Conservation (phyloP, 2,329 filamentous ascomycete genomes). For the Cadophora sp. region DNA sequence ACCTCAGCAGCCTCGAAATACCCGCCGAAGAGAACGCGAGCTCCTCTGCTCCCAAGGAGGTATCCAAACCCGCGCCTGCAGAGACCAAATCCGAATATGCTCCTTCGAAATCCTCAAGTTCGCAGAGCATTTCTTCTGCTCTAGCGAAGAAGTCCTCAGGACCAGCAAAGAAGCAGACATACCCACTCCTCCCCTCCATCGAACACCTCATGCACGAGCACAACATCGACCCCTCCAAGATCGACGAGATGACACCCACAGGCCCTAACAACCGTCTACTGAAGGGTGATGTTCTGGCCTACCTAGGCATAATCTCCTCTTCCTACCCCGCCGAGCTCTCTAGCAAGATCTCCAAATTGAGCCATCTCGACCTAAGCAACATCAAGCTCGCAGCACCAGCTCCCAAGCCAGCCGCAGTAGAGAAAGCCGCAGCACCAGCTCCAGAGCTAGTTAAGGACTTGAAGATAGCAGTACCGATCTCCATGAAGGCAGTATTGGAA, state of each 20-base stretch:
- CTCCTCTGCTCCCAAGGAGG: slow-evolving; percentile 42
- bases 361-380: slow-evolving; percentile 92
- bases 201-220: slow-evolving; percentile 81
- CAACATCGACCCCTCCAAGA: slow-evolving; percentile 75
- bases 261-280: slow-evolving; percentile 88
- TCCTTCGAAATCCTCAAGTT: slow-evolving; percentile 24
- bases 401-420: slow-evolving; percentile 45
- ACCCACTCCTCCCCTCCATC: slow-evolving; percentile 84
- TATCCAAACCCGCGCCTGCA: slow-evolving; percentile 40
- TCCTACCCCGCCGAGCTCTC: slow-evolving; percentile 76
- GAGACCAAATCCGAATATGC: slow-evolving; percentile 33
- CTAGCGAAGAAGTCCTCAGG: slow-evolving; percentile 48
- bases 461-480: slow-evolving; percentile 76
- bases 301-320: slow-evolving; percentile 78
- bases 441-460: slow-evolving; percentile 55
- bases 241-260: slow-evolving; percentile 83
- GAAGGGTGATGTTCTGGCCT: slow-evolving; percentile 94
- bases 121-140: slow-evolving; percentile 30
- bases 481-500: slow-evolving; percentile 78
- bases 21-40: slow-evolving; percentile 66
- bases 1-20: slow-evolving; percentile 75
- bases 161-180: slow-evolving; percentile 68
- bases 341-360: slow-evolving; percentile 73
- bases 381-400: slow-evolving; percentile 75
- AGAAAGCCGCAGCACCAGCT: slow-evolving; percentile 48